A percentile compares a stretch with the other conserved stretches of the same genome.
Evolutionary conservation across 108 stramenopile genomes (phyloP).

Genomic region (Skeletonema tropicum): DNA sequence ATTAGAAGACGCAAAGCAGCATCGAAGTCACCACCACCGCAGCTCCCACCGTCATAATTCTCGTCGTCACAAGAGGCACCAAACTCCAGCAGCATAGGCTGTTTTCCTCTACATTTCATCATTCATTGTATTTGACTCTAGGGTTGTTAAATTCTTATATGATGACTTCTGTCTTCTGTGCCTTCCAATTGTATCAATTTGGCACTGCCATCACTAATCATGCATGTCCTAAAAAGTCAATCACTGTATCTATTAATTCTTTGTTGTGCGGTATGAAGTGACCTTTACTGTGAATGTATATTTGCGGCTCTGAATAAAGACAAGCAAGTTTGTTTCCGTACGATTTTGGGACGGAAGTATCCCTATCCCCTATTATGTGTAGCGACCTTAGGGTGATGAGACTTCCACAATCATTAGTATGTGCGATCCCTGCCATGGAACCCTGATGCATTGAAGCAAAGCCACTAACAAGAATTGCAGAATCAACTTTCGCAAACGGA

Average conservation of each 20-base stretch:
- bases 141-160: neutral
- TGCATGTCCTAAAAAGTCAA: neutral
- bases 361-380: conserved; percentile 49
- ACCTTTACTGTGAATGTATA: conserved; percentile 45
- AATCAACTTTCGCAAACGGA: conserved; percentile 17
- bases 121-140: neutral
- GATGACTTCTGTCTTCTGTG: no score
- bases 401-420: neutral
- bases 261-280: conserved; percentile 20
- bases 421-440: neutral
- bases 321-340: conserved; percentile 26
- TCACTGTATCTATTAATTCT: neutral
- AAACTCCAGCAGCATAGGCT: neutral
- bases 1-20: neutral
- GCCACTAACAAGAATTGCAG: conserved; percentile 41
- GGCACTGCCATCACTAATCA: neutral
- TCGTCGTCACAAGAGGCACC: neutral
- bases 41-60: neutral
- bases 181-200: no score
- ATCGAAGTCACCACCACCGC: neutral
- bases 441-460: conserved; percentile 38
- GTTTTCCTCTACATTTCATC: neutral
- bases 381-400: conserved; percentile 36
- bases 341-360: conserved; percentile 41
- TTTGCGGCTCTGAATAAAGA: conserved; percentile 17